A percentile compares a stretch with the other conserved stretches of the same genome.
Evolutionary conservation across 805 yeast species (phyloP).

Genomic region (Yamadazyma takamatsuzukensis): DNA sequence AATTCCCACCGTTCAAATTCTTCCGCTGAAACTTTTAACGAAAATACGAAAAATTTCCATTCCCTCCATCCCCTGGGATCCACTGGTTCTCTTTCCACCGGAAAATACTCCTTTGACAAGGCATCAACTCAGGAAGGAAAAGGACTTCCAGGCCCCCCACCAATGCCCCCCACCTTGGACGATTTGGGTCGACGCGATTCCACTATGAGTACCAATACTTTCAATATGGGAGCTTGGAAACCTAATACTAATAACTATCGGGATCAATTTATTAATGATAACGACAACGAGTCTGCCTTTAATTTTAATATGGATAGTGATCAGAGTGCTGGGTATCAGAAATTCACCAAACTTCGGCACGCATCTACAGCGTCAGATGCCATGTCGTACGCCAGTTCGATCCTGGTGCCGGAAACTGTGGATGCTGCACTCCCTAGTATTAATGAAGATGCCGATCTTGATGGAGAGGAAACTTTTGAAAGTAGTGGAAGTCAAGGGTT

Average conservation of each 20-base stretch:
- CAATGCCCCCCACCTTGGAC: slow-evolving; percentile 4
- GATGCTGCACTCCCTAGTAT: slow-evolving; percentile 36
- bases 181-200: slow-evolving; percentile 29
- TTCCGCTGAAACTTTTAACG: not conserved
- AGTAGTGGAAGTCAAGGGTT: slow-evolving; percentile 9
- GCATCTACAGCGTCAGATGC: slow-evolving; percentile 17
- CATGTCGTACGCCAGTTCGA: slow-evolving; percentile 20
- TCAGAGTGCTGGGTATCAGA: slow-evolving; percentile 19
- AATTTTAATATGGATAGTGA: slow-evolving; percentile 21
- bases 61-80: slow-evolving; percentile 21
- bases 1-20: too few species aligned
- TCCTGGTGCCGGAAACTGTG: slow-evolving; percentile 41
- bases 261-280: slow-evolving; percentile 45
- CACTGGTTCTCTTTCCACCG: slow-evolving; percentile 28
- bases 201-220: slow-evolving; percentile 30
- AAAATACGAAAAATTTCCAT: not conserved
- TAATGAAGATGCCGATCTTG: slow-evolving; percentile 26
- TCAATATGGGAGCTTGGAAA: slow-evolving; percentile 54
- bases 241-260: slow-evolving; percentile 52
- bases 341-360: slow-evolving; percentile 28
- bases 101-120: slow-evolving; percentile 19
- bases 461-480: slow-evolving; percentile 11
- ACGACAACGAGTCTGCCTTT: slow-evolving; percentile 34
- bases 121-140: slow-evolving; percentile 1
- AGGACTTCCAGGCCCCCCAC: slow-evolving; percentile 7